Evolutionary conservation across 495 filamentous ascomycete genomes (phyloP).

Genomic region (Aspergillus olivimuriae): DNA sequence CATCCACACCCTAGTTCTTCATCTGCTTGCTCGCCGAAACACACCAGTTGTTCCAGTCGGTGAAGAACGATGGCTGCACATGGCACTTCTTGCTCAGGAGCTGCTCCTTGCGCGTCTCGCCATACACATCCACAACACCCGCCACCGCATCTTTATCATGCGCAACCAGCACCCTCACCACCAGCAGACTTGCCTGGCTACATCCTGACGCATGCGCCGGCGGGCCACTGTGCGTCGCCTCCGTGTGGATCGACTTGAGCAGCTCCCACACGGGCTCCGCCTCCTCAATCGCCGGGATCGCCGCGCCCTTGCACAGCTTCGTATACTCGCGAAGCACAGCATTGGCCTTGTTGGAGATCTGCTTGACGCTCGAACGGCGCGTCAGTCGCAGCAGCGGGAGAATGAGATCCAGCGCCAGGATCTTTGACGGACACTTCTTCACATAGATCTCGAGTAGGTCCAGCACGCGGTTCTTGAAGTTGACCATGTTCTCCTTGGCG

Average conservation of each 20-base stretch:
- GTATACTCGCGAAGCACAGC: constrained; percentile 62
- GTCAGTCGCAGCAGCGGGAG: constrained; percentile 56
- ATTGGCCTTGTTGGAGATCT: constrained; percentile 66
- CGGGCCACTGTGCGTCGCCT: constrained; percentile 59
- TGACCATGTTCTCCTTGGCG: constrained; percentile 81
- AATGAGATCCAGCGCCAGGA: constrained; percentile 60
- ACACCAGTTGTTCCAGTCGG: constrained; percentile 65
- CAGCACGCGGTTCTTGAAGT: constrained; percentile 90
- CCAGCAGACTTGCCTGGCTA: constrained; percentile 57
- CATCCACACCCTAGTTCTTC: constrained; percentile 22
- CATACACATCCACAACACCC: constrained; percentile 51
- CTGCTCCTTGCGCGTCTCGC: constrained; percentile 47
- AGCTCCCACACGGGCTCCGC: constrained; percentile 48
- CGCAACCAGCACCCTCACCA: constrained; percentile 54
- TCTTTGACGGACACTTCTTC: constrained; percentile 65
- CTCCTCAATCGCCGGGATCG: constrained; percentile 36
- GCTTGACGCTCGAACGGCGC: constrained; percentile 59
- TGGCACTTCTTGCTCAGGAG: constrained; percentile 48
- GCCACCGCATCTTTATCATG: constrained; percentile 42
- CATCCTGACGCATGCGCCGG: constrained; percentile 49
- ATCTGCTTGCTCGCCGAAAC: constrained; percentile 41
- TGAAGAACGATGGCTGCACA: constrained; percentile 57
- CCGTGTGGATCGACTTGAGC: constrained; percentile 61
- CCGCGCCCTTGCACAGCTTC: constrained; percentile 57
- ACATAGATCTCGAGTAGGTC: constrained; percentile 83